Evolutionary conservation across 2,329 filamentous ascomycete genomes (phyloP).

Genomic region (Xylaria sp.): DNA sequence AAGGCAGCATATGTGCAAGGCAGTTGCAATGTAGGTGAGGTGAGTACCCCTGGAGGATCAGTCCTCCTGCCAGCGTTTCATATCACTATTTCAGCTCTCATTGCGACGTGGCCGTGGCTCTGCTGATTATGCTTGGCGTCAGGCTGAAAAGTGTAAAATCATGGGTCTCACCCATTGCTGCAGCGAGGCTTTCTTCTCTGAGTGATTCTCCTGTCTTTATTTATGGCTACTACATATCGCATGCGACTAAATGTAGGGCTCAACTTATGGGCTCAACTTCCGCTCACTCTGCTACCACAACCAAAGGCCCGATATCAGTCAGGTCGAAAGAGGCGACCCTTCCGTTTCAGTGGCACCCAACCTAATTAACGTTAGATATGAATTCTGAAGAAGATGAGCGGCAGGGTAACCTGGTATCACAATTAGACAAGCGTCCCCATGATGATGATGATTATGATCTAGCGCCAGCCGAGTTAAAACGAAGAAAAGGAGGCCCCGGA

Average conservation of each 20-base stretch:
- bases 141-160: slow-evolving; percentile 1
- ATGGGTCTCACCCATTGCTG: too few species aligned
- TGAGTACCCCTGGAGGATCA: too few species aligned
- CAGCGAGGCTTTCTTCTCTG: background rate
- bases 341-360: background rate
- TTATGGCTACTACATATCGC: too few species aligned
- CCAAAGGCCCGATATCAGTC: slow-evolving; percentile 1
- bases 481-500: slow-evolving; percentile 16
- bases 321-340: background rate
- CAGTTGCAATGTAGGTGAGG: too few species aligned
- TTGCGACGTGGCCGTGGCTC: slow-evolving; percentile 19
- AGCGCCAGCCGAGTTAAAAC: slow-evolving; percentile 9
- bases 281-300: background rate
- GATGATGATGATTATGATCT: slow-evolving; percentile 5
- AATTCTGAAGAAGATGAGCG: background rate
- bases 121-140: slow-evolving; percentile 1
- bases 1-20: too few species aligned
- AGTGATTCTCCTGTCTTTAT: too few species aligned
- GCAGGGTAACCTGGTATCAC: background rate
- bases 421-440: slow-evolving; percentile 14
- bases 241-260: too few species aligned
- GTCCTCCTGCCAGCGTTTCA: too few species aligned
- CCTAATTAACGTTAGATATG: slow-evolving; percentile 1
- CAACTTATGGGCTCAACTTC: too few species aligned
- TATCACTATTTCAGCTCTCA: too few species aligned